These are phyloP conservation scores for Malbranchea cinnamomea DNA, from an alignment of 2,329 filamentous ascomycete species.

Conservation along the genomic window DNA sequence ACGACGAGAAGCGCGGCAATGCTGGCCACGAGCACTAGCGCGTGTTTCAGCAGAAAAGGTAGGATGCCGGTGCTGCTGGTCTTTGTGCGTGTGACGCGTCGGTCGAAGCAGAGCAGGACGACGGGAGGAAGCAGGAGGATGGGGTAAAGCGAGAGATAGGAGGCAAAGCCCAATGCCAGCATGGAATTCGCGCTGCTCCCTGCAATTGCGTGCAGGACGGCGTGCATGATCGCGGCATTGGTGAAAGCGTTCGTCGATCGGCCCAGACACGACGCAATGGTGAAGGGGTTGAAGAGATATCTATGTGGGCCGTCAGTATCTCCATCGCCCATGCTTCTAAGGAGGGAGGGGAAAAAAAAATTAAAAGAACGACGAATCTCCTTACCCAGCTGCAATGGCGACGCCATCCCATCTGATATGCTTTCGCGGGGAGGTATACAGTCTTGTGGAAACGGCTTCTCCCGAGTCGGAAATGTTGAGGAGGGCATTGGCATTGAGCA, in stretches of 20 bases:
- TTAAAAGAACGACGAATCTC: slow-evolving; percentile 2
- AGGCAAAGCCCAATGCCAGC: slow-evolving; percentile 70
- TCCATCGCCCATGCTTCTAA: neutral
- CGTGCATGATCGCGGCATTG: slow-evolving; percentile 71
- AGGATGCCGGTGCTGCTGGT: slow-evolving; percentile 16
- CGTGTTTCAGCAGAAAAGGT: slow-evolving; percentile 41
- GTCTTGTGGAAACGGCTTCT: slow-evolving; percentile 56
- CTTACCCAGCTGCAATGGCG: slow-evolving; percentile 65
- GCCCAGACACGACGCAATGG: slow-evolving; percentile 76
- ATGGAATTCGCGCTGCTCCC: slow-evolving; percentile 63
- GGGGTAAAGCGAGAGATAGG: slow-evolving; percentile 87
- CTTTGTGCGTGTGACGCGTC: slow-evolving; percentile 27
- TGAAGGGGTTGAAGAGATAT: slow-evolving; percentile 91
- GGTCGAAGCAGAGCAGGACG: slow-evolving; percentile 65
- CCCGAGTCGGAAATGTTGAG: slow-evolving; percentile 67
- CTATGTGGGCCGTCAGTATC: slow-evolving; percentile 28
- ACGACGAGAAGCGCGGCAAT: slow-evolving; percentile 50
- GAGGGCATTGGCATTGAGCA: slow-evolving; percentile 68
- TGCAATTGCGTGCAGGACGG: slow-evolving; percentile 63
- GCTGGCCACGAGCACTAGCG: slow-evolving; percentile 38
- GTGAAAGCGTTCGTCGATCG: slow-evolving; percentile 82
- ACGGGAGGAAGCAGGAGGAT: slow-evolving; percentile 73
- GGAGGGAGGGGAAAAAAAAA: neutral
- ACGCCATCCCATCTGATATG: slow-evolving; percentile 59
- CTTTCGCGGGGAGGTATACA: slow-evolving; percentile 66